Conservation (phyloP, 345 rosid species). For the Trapa bicornis region DNA sequence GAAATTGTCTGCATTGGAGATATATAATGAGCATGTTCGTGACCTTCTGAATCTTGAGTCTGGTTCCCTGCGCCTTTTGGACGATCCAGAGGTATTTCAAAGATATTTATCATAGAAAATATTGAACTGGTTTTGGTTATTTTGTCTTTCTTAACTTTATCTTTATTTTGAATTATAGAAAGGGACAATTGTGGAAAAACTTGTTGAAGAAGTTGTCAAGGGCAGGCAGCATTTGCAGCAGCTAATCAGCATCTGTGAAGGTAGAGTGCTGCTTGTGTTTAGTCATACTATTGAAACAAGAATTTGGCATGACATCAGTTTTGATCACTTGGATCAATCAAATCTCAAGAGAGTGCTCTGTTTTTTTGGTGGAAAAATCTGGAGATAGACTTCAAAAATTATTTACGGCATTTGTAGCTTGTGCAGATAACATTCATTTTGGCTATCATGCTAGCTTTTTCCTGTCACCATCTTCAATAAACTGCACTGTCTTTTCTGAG, state of each 20-base stretch:
- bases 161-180: constrained; percentile 34
- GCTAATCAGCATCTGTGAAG: constrained; percentile 79
- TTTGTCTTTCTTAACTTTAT: constrained; percentile 1
- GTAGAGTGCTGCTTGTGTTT: constrained; percentile 15
- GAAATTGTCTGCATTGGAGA: constrained; percentile 85
- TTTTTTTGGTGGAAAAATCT: neutral
- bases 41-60: constrained; percentile 78
- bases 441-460: neutral
- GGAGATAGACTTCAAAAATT: neutral
- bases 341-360: neutral
- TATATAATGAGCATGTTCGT: constrained; percentile 76
- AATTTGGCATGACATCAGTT: neutral
- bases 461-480: neutral
- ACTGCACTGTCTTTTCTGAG: neutral
- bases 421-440: neutral
- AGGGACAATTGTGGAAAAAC: constrained; percentile 80
- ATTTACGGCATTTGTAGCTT: neutral
- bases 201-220: constrained; percentile 65
- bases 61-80: constrained; percentile 77
- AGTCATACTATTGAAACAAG: neutral
- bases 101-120: neutral
- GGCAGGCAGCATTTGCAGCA: constrained; percentile 69
- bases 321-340: neutral
- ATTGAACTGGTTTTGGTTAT: neutral
- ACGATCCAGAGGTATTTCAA: constrained; percentile 82